phyloP scores from a whole-genome alignment of 805 yeast genomes.

The Torulaspora microellipsoides region DNA sequence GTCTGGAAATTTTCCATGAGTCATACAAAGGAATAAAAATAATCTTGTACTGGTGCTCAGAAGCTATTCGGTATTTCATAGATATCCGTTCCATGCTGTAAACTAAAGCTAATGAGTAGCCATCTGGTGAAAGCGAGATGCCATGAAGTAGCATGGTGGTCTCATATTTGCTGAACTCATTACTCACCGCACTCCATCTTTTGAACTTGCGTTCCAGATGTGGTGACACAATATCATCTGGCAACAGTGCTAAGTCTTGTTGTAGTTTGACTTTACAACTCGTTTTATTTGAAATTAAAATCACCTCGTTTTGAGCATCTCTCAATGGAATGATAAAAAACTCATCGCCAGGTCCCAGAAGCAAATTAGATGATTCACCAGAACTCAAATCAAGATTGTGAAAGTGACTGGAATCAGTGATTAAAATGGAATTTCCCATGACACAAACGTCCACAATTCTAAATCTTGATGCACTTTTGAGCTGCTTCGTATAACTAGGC shows the following conservation, averaged over 20 bases:
- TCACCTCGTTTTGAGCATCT: constrained; percentile 8
- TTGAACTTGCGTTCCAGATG: constrained; percentile 26
- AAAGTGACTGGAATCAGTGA: constrained; percentile 18
- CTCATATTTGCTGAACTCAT: constrained; percentile 29
- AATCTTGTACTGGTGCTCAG: constrained; percentile 25
- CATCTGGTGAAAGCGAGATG: constrained; percentile 27
- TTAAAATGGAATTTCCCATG: constrained; percentile 10
- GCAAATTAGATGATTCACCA: background rate
- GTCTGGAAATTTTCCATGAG: constrained; percentile 25
- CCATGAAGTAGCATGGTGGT: constrained; percentile 29
- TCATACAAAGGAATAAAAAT: constrained; percentile 27
- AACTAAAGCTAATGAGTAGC: constrained; percentile 26
- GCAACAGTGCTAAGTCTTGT: constrained; percentile 7
- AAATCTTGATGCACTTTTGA: constrained; percentile 18
- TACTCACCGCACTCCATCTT: constrained; percentile 26
- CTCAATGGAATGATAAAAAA: constrained; percentile 21
- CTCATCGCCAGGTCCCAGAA: constrained; percentile 14
- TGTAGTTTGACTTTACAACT: constrained; percentile 16
- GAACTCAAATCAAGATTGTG: constrained; percentile 11
- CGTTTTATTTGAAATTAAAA: constrained; percentile 21
- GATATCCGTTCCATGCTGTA: constrained; percentile 29
- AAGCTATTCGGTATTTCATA: constrained; percentile 28
- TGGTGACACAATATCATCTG: constrained; percentile 24
- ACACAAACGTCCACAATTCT: constrained; percentile 21
- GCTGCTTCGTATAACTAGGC: background rate